A percentile compares a stretch with the other conserved stretches of the same genome.
phyloP scores from a whole-genome alignment of 306 rosid genomes.

The Acacia melanoxylon region DNA sequence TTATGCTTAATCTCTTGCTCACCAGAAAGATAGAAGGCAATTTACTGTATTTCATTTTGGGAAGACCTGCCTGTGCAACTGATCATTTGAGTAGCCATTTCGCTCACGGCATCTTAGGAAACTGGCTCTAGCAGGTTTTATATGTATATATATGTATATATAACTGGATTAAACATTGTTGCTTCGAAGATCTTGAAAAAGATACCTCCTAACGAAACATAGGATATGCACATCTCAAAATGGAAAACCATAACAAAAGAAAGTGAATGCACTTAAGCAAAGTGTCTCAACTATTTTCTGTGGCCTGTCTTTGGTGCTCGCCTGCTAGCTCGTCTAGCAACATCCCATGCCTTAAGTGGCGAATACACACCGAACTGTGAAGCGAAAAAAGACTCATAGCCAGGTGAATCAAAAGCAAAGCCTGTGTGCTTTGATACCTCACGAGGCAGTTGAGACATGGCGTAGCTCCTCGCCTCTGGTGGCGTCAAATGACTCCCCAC shows the following conservation, averaged over 20 bases:
- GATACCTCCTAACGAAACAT: slow-evolving; percentile 29
- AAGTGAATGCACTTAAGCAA: slow-evolving; percentile 25
- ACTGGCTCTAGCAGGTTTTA: not conserved
- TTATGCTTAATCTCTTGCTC: not conserved
- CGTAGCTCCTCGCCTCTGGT: slow-evolving; percentile 76
- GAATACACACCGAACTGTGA: slow-evolving; percentile 55
- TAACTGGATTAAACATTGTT: not conserved
- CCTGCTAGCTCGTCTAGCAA: slow-evolving; percentile 91
- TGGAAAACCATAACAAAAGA: slow-evolving; percentile 37
- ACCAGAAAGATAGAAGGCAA: not conserved
- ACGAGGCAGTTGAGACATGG: slow-evolving; percentile 80
- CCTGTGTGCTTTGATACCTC: slow-evolving; percentile 86
- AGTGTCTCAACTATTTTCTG: slow-evolving; percentile 47
- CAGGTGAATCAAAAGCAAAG: slow-evolving; percentile 93
- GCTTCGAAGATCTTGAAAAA: not conserved
- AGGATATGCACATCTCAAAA: slow-evolving; percentile 48
- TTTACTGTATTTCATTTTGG: not conserved
- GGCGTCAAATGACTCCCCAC: slow-evolving; percentile 63
- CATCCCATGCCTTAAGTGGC: slow-evolving; percentile 97
- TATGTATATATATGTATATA: too few species aligned
- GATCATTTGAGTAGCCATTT: not conserved
- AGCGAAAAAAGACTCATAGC: slow-evolving; percentile 92
- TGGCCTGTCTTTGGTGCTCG: slow-evolving; percentile 48
- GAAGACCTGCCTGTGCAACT: not conserved
- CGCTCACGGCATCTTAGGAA: not conserved